Evolutionary conservation across 169 alveolate species (phyloP).

Genomic region (Cyclospora cayetanensis): DNA sequence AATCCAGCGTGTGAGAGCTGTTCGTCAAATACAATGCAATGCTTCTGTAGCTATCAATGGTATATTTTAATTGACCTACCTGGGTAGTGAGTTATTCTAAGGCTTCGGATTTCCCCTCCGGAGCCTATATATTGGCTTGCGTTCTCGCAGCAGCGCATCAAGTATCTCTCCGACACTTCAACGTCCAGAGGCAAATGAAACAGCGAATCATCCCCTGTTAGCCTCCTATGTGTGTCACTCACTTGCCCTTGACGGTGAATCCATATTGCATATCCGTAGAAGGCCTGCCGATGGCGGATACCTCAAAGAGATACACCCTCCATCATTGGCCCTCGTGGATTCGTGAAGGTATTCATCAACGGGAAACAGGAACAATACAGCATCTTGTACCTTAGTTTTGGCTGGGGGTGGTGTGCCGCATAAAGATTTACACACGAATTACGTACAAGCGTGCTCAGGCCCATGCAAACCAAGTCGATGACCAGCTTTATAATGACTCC

Average conservation of each 20-base stretch:
- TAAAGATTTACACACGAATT: not conserved
- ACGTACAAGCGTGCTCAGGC: slow-evolving; percentile 39
- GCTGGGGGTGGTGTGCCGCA: not conserved
- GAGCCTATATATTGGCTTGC: slow-evolving; percentile 64
- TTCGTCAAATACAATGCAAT: no score
- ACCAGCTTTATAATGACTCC: slow-evolving; percentile 63
- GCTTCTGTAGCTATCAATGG: not conserved
- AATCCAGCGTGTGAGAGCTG: not conserved
- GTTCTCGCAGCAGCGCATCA: slow-evolving; percentile 54
- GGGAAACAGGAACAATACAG: not conserved
- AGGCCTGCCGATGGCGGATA: slow-evolving; percentile 18
- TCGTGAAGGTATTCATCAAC: not conserved
- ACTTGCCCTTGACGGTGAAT: slow-evolving; percentile 66
- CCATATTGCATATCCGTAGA: slow-evolving; percentile 45
- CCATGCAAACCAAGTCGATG: slow-evolving; percentile 55
- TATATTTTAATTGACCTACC: not conserved
- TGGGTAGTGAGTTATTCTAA: slow-evolving; percentile 35
- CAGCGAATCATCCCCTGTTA: slow-evolving; percentile 62
- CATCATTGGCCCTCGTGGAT: not conserved
- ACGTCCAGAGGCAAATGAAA: slow-evolving; percentile 60
- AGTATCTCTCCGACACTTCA: slow-evolving; percentile 65
- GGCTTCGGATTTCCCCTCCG: slow-evolving; percentile 53
- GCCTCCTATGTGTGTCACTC: slow-evolving; percentile 69
- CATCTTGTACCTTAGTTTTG: not conserved
- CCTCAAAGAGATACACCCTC: not conserved